Evolutionary conservation across 768 basidiomycete species (phyloP).

Genomic region (Lactarius deliciosus): DNA sequence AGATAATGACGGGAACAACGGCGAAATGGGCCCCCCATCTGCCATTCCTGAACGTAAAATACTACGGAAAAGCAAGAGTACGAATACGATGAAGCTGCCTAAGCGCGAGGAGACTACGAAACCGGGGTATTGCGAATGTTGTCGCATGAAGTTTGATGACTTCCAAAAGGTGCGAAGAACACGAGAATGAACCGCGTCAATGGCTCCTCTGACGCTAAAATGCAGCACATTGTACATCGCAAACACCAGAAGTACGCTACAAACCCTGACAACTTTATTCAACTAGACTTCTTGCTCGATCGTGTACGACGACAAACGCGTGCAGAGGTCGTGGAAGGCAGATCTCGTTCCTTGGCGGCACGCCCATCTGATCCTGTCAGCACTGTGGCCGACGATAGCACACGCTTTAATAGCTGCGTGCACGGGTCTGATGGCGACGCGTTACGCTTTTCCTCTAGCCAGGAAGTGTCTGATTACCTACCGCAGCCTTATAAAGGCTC

Average conservation of each 20-base stretch:
- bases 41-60: slow-evolving; percentile 52
- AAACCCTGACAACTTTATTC: slow-evolving; percentile 72
- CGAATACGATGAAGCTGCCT: slow-evolving; percentile 71
- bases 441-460: slow-evolving; percentile 21
- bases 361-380: slow-evolving; percentile 7
- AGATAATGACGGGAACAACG: slow-evolving; percentile 38
- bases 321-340: slow-evolving; percentile 35
- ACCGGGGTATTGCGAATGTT: slow-evolving; percentile 97
- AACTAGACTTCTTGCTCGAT: slow-evolving; percentile 72
- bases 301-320: slow-evolving; percentile 53
- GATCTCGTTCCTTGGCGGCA: slow-evolving; percentile 17
- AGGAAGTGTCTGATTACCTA: slow-evolving; percentile 30
- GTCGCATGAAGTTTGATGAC: slow-evolving; percentile 85
- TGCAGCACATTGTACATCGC: slow-evolving; percentile 67
- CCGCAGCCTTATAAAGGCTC: slow-evolving; percentile 25
- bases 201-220: slow-evolving; percentile 12
- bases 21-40: slow-evolving; percentile 67
- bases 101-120: slow-evolving; percentile 85
- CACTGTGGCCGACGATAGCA: not conserved
- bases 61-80: slow-evolving; percentile 77
- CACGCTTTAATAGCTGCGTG: slow-evolving; percentile 8
- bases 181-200: too few relatives aligned
- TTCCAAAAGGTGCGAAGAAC: slow-evolving; percentile 66
- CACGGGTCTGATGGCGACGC: not conserved
- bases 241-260: slow-evolving; percentile 83